Conservation (phyloP, 257 asterid species). For the Ajuga chamaepitys region DNA sequence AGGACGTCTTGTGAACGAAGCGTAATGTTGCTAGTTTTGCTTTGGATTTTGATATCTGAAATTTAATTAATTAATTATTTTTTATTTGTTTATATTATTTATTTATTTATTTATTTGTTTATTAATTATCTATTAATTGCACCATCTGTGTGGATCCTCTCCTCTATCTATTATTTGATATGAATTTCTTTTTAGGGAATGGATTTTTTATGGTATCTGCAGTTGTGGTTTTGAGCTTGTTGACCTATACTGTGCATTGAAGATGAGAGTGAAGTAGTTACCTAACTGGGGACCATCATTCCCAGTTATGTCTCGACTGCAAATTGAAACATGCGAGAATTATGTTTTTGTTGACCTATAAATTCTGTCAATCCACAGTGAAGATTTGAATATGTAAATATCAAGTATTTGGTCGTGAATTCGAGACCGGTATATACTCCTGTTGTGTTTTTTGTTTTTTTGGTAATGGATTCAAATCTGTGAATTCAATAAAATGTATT, state of each 20-base stretch:
- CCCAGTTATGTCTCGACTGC: neutral
- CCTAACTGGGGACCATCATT: neutral
- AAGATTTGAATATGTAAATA: neutral
- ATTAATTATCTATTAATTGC: neutral
- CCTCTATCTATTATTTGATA: neutral
- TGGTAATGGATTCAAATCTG: neutral
- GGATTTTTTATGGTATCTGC: slow-evolving; percentile 2
- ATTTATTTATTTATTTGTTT: no score
- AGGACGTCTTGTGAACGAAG: neutral
- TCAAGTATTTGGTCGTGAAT: neutral
- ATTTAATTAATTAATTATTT: neutral
- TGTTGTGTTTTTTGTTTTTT: neutral
- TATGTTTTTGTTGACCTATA: neutral
- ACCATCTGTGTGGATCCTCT: neutral
- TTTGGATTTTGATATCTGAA: slow-evolving; percentile 10
- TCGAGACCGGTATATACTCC: neutral
- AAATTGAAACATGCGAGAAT: neutral
- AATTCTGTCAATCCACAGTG: neutral
- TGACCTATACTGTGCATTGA: slow-evolving; percentile 9
- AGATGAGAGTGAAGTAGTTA: neutral
- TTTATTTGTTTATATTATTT: no score
- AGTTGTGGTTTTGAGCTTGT: slow-evolving; percentile 2
- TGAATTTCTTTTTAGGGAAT: neutral
- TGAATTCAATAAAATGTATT: neutral
- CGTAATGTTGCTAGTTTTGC: neutral